A percentile compares a stretch with the other conserved stretches of the same genome.
phyloP scores from a whole-genome alignment of 1,139 yeast species.

The Groenewaldozyma auringiensis region DNA sequence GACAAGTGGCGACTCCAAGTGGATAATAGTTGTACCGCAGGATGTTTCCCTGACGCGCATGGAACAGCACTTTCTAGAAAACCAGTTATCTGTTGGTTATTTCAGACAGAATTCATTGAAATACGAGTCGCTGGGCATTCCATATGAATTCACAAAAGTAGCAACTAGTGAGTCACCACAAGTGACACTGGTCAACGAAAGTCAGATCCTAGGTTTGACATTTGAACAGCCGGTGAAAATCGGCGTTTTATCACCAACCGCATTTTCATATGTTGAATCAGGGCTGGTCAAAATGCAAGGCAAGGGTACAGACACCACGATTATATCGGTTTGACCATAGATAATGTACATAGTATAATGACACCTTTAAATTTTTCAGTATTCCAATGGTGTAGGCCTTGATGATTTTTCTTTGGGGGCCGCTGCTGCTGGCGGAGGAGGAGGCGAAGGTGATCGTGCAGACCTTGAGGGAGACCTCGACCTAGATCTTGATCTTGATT shows the following conservation, averaged over 20 bases:
- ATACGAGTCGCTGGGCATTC: no score
- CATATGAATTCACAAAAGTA: no score
- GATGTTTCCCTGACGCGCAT: neutral
- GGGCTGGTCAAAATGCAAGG: neutral
- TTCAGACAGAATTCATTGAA: neutral
- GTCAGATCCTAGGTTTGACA: neutral
- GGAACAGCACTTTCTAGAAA: neutral
- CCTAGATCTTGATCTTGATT: neutral
- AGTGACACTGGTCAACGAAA: neutral
- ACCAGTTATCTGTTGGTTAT: neutral
- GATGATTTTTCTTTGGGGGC: neutral
- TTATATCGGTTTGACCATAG: neutral
- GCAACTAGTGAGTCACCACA: neutral
- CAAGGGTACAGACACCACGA: neutral
- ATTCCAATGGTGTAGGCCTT: neutral
- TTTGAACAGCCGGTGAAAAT: neutral
- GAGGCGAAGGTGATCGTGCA: neutral
- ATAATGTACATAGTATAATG: neutral
- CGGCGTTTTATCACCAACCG: neutral
- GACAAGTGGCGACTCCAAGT: neutral
- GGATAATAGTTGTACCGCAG: neutral
- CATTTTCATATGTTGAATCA: neutral
- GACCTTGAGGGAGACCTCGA: neutral
- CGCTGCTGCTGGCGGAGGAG: neutral
- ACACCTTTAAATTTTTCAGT: neutral